phyloP scores from a whole-genome alignment of 176 grass and related monocot species.

The Rhipidocladum racemiflorum region DNA sequence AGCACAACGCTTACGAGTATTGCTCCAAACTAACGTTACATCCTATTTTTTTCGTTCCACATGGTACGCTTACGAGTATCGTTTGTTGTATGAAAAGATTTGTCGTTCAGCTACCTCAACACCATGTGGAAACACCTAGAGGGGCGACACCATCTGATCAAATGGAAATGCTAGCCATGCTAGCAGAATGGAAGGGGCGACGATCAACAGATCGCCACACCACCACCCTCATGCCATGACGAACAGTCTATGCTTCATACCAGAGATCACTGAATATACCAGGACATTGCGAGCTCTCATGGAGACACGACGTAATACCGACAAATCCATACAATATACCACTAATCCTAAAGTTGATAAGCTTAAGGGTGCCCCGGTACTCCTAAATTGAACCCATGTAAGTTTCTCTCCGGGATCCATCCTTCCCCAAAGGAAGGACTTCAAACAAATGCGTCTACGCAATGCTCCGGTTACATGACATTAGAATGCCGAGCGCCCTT shows the following conservation, averaged over 20 bases:
- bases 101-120: neutral
- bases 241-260: neutral
- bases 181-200: neutral
- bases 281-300: neutral
- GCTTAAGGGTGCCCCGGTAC: slow-evolving; percentile 12
- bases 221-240: neutral
- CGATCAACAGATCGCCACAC: neutral
- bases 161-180: neutral
- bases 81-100: neutral
- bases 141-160: neutral
- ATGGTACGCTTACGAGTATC: neutral
- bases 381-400: neutral
- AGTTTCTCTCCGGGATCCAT: neutral
- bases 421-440: neutral
- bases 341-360: slow-evolving; percentile 7
- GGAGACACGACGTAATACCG: neutral
- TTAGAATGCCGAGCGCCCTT: slow-evolving; percentile 49
- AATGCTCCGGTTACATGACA: neutral
- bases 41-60: too few species aligned
- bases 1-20: too few species aligned
- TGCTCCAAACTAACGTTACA: too few species aligned
- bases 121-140: neutral
- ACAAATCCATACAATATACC: neutral
- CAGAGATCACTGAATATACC: neutral
- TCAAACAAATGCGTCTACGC: neutral